These are phyloP conservation scores for Paracamarosporium sp. DNA, from an alignment of 2,329 filamentous ascomycete genomes.

Conservation along the genomic window DNA sequence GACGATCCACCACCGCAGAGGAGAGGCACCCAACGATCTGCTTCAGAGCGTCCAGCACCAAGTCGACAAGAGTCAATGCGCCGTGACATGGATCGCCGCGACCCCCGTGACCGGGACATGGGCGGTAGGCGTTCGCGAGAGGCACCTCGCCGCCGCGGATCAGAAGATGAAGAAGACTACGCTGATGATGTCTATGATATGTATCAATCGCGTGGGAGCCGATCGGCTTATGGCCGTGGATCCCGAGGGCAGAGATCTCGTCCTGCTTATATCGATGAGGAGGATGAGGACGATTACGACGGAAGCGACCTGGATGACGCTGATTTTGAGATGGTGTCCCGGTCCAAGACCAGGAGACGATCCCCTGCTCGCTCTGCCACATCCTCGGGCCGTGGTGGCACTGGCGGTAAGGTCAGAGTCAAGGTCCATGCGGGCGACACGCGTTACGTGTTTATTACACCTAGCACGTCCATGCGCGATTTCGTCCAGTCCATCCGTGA, in stretches of 20 bases:
- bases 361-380: slow-evolving; percentile 51
- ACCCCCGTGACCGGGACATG: slow-evolving; percentile 5
- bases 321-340: slow-evolving; percentile 79
- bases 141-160: slow-evolving; percentile 39
- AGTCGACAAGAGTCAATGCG: slow-evolving; percentile 45
- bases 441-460: slow-evolving; percentile 86
- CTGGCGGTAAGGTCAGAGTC: slow-evolving; percentile 76
- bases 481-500: slow-evolving; percentile 81
- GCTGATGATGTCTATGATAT: slow-evolving; percentile 68
- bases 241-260: slow-evolving; percentile 49
- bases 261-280: slow-evolving; percentile 78
- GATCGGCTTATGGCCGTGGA: slow-evolving; percentile 35
- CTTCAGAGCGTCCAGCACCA: slow-evolving; percentile 52
- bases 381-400: slow-evolving; percentile 57
- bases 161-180: slow-evolving; percentile 65
- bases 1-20: slow-evolving; percentile 39
- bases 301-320: slow-evolving; percentile 77
- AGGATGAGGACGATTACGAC: slow-evolving; percentile 75
- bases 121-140: slow-evolving; percentile 5
- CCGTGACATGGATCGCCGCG: slow-evolving; percentile 27
- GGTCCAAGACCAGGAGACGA: slow-evolving; percentile 46
- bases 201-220: slow-evolving; percentile 56
- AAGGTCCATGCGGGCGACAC: slow-evolving; percentile 91
- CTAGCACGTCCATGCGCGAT: slow-evolving; percentile 75
- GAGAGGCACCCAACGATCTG: slow-evolving; percentile 48